Conservation (phyloP, 148 eudicot species). For the Rhododendron ferrugineum region DNA sequence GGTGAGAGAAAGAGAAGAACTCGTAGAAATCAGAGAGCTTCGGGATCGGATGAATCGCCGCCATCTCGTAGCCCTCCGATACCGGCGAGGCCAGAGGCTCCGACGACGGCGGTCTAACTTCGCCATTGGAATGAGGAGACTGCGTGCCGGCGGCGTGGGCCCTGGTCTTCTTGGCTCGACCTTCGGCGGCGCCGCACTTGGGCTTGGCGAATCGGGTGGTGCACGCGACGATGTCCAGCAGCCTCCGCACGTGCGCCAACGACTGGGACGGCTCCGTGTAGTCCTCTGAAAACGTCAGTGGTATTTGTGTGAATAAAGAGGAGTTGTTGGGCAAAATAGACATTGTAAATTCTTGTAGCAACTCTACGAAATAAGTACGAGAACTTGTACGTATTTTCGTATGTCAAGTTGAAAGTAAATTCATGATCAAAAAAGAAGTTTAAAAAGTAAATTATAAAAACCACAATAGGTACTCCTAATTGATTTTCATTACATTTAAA, state of each 20-base stretch:
- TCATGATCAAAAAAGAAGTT: too few species aligned
- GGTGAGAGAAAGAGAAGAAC: slow-evolving; percentile 78
- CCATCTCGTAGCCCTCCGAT: slow-evolving; percentile 76
- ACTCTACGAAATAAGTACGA: not conserved
- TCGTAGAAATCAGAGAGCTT: slow-evolving; percentile 87
- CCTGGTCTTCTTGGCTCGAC: slow-evolving; percentile 37
- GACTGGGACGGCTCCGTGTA: slow-evolving; percentile 59
- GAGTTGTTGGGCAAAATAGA: not conserved
- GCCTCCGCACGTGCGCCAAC: slow-evolving; percentile 72
- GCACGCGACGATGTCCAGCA: slow-evolving; percentile 80
- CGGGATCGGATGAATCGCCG: slow-evolving; percentile 83
- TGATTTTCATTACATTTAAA: too few species aligned
- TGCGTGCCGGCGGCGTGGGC: slow-evolving; percentile 20
- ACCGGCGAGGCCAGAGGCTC: slow-evolving; percentile 25
- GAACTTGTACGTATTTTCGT: not conserved
- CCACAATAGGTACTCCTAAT: too few species aligned
- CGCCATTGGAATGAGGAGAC: slow-evolving; percentile 21
- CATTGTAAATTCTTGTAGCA: not conserved
- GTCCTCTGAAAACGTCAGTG: slow-evolving; percentile 47
- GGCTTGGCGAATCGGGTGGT: slow-evolving; percentile 74
- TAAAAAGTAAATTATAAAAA: not conserved
- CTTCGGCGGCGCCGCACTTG: slow-evolving; percentile 31
- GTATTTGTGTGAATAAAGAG: slow-evolving; percentile 21
- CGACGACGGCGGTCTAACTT: slow-evolving; percentile 18
- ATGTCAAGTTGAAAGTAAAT: not conserved